Base-by-base conservation (phyloP, 208 protist species). In the Wallacemonas sp. region DNA sequence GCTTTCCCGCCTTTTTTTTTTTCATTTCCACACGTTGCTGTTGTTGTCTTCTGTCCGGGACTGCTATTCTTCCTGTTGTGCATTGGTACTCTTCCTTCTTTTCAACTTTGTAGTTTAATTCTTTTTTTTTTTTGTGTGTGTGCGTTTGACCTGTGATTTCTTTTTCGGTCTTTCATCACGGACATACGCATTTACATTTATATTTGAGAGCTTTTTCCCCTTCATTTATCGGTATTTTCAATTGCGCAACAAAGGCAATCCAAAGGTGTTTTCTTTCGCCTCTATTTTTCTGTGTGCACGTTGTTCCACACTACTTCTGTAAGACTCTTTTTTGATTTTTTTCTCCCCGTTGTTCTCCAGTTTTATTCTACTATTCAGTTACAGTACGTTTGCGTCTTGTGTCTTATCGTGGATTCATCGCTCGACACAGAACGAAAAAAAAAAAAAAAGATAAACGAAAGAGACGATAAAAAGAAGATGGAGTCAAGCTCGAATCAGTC, bases 71-170 rank as follows among this genome's bases (percentile, higher is more conserved):
- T 41, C 8, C 14, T 41, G 0, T 41, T 41, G 36, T 41, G 36
- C 14, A 41, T 7, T 41, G 36, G 14, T 41, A 16, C 7, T 41
- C 36, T 57, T 64, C 41, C 52, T 52, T 59, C 74, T 67, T 49
- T 67, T 61, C 64, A 36, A 45, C 20, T 55, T 32, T 23, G 10
- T 55, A 20, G 20, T 64, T 38, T 49, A 12, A 57, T 18, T 70
- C 25, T 54, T 66, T 65, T 57, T 50, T 70, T 71, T 61, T 59
- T 48, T 20, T 5, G 44, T n/a, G n/a, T n/a, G n/a, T n/a, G n/a
- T n/a, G n/a, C n/a, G n/a, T n/a, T n/a, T n/a, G n/a, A n/a, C n/a
- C 44, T 48, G 11, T 22, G 11, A 25, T 48, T 20, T 48, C 20
- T 48, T 48, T 55, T 72, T n/a, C n/a, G n/a, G n/a, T n/a, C n/a